phyloP scores from a whole-genome alignment of 2,329 filamentous ascomycete genomes.

The Cercospora zeina region DNA sequence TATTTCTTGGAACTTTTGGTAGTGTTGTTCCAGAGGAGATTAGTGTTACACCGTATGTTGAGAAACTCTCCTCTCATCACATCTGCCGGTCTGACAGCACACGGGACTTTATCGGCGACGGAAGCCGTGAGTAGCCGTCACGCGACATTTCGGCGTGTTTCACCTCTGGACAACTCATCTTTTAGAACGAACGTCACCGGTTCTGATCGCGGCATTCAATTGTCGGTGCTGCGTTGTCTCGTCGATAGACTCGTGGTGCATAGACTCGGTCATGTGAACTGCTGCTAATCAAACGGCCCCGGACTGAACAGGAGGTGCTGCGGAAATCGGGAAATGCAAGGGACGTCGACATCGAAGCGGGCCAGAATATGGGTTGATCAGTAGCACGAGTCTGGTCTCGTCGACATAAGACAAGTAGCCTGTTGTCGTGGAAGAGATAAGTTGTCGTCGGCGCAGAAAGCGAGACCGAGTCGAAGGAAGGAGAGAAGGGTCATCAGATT shows the following conservation, averaged over 20 bases:
- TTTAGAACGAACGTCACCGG: neutral
- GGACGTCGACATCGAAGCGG: too few species aligned
- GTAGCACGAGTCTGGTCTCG: neutral
- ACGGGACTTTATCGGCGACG: neutral
- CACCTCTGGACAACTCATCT: neutral
- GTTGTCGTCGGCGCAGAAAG: neutral
- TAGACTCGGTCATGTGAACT: neutral
- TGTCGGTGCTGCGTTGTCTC: neutral
- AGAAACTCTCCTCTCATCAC: too few species aligned
- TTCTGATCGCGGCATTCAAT: neutral
- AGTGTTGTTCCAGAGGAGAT: neutral
- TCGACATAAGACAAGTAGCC: neutral
- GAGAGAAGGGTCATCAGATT: neutral
- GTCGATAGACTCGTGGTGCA: neutral
- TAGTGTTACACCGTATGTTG: neutral
- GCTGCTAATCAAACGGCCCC: neutral
- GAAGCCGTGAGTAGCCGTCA: conserved; percentile 9
- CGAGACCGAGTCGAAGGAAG: neutral
- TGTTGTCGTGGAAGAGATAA: neutral
- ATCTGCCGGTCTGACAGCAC: too few species aligned
- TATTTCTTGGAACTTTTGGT: neutral
- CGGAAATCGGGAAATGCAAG: too few species aligned
- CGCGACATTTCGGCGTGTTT: neutral
- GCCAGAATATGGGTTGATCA: too few species aligned
- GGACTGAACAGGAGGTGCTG: too few species aligned